phyloP scores from a whole-genome alignment of 257 asterid species.

The Leonotis leonurus region DNA sequence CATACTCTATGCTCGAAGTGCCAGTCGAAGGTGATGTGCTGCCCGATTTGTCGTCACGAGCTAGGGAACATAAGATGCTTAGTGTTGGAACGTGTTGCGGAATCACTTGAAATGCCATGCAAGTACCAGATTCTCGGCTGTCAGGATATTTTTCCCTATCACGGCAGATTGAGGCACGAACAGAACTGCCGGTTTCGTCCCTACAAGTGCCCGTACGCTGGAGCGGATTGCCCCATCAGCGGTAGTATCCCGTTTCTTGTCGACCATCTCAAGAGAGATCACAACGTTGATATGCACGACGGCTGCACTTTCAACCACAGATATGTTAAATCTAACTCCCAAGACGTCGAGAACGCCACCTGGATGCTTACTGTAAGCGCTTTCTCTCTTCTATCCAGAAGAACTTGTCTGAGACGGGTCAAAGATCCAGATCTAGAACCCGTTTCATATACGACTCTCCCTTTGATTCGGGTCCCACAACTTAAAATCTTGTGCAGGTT shows the following conservation, averaged over 20 bases:
- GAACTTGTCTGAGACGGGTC: too few species aligned
- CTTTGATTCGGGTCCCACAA: neutral
- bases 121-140: slow-evolving; percentile 36
- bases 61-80: slow-evolving; percentile 56
- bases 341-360: slow-evolving; percentile 45
- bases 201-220: slow-evolving; percentile 49
- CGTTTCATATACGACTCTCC: too few species aligned
- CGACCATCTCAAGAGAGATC: slow-evolving; percentile 50
- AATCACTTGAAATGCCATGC: slow-evolving; percentile 51
- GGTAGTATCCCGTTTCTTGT: slow-evolving; percentile 42
- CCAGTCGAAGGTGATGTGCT: slow-evolving; percentile 33
- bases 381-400: neutral
- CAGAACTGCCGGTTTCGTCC: slow-evolving; percentile 43
- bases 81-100: slow-evolving; percentile 52
- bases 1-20: slow-evolving; percentile 53
- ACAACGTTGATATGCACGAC: slow-evolving; percentile 52
- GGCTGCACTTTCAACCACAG: slow-evolving; percentile 56
- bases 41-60: slow-evolving; percentile 51
- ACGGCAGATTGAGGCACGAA: slow-evolving; percentile 37
- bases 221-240: slow-evolving; percentile 40
- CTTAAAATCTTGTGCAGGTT: slow-evolving; percentile 24
- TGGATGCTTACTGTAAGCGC: slow-evolving; percentile 55
- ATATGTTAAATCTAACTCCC: slow-evolving; percentile 48
- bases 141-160: slow-evolving; percentile 43
- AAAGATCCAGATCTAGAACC: too few species aligned